Evolutionary conservation across 495 filamentous ascomycete species (phyloP).

Genomic region (Chaetomium tenue): DNA sequence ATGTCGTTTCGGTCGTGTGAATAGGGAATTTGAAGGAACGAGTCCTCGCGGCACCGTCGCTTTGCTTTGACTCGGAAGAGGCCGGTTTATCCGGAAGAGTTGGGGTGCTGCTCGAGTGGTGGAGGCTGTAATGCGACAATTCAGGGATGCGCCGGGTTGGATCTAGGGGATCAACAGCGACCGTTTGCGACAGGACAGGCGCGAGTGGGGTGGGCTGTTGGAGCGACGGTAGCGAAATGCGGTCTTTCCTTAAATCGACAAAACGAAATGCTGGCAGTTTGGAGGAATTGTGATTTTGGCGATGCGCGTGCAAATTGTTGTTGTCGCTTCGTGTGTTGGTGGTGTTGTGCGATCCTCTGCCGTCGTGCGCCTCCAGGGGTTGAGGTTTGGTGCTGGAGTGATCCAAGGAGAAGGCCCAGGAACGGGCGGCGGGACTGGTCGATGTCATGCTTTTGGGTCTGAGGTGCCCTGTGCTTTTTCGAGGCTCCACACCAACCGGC

Average conservation of each 20-base stretch:
- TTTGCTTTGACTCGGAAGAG: constrained; percentile 20
- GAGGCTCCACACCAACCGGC: constrained; percentile 11
- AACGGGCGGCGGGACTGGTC: constrained; percentile 14
- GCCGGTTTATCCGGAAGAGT: constrained; percentile 21
- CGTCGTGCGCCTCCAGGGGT: constrained; percentile 11
- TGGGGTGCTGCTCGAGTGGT: constrained; percentile 31
- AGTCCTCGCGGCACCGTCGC: constrained; percentile 9
- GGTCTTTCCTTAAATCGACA: constrained; percentile 47
- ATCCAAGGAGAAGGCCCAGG: constrained; percentile 7
- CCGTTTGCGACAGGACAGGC: constrained; percentile 39
- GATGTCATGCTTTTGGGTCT: constrained; percentile 22
- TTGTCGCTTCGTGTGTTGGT: constrained; percentile 26
- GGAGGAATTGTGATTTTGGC: constrained; percentile 50
- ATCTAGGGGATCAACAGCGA: constrained; percentile 20
- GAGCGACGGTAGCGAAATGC: constrained; percentile 38
- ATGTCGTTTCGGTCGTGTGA: constrained; percentile 6
- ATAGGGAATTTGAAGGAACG: constrained; percentile 22
- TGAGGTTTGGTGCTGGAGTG: constrained; percentile 19
- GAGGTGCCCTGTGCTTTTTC: constrained; percentile 10
- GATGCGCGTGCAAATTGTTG: constrained; percentile 44
- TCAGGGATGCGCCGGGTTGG: constrained; percentile 33
- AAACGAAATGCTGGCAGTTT: constrained; percentile 52
- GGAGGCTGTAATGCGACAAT: constrained; percentile 26
- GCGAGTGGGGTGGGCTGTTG: constrained; percentile 44
- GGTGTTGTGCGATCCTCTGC: constrained; percentile 21